A percentile compares a stretch with the other conserved stretches of the same genome.
Conservation (phyloP, 2,329 filamentous ascomycete species). For the Ophiostoma australiae region DNA sequence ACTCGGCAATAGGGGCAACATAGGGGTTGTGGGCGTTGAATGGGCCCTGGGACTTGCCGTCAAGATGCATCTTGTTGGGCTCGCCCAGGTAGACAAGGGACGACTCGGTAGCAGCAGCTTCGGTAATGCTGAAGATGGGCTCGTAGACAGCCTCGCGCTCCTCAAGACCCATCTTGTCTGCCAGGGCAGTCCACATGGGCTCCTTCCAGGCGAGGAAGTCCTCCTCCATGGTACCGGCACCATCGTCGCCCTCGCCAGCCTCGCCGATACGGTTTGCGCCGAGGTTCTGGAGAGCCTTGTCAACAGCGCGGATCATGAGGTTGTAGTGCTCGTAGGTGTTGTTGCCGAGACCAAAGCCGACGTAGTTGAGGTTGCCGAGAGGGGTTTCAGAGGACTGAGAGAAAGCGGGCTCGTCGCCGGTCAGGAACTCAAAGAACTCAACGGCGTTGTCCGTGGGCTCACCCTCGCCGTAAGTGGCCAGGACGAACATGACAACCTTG, state of each 20-base stretch:
- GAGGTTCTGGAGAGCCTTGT: conserved; percentile 72
- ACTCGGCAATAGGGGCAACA: conserved; percentile 88
- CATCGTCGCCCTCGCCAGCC: conserved; percentile 93
- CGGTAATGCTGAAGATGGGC: conserved; percentile 77
- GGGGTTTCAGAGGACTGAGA: conserved; percentile 68
- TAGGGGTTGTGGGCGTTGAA: conserved; percentile 97
- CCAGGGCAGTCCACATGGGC: conserved; percentile 89
- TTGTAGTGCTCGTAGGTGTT: conserved; percentile 99
- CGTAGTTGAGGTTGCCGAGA: conserved; percentile 80
- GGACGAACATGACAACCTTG: conserved; percentile 89
- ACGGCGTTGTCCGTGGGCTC: conserved; percentile 98
- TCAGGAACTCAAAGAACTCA: conserved; percentile 97
- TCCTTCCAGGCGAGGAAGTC: conserved; percentile 99
- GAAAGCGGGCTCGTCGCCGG: conserved; percentile 73
- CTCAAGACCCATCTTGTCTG: conserved; percentile 78
- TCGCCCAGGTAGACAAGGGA: conserved; percentile 89
- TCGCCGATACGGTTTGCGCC: conserved; percentile 80
- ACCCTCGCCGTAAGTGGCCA: conserved; percentile 96
- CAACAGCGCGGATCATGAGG: conserved; percentile 90
- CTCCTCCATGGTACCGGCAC: conserved; percentile 98
- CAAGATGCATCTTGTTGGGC: conserved; percentile 91
- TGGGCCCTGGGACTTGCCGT: conserved; percentile 75
- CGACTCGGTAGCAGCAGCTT: conserved; percentile 68
- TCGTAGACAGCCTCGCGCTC: conserved; percentile 97
- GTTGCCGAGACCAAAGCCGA: conserved; percentile 94